Base-by-base conservation (phyloP, 768 basidiomycete genomes). In the Pulveroboletus sp. region DNA sequence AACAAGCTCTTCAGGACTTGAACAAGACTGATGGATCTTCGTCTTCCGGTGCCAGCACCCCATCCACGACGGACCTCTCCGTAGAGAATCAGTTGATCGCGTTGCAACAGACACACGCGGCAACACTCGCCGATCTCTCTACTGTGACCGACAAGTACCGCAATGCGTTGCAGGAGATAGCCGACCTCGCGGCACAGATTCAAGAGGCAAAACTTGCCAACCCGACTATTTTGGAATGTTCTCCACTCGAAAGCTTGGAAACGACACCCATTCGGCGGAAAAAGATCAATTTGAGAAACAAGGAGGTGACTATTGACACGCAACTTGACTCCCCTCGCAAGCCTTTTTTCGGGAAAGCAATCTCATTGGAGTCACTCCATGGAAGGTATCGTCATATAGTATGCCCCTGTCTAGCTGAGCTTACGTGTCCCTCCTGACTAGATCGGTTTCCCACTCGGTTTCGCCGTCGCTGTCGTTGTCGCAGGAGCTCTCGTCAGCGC, bases 391-490 rank as follows among this genome's bases (percentile, higher is more conserved):
- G 62, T 48, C 44, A 46, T 32, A 23, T 47, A 23, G 37, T 37
- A 50, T 58, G 34, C 43, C 46, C 31, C 23, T 43, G 9, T 17
- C 11, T 19, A 10, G 6, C 16, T 8, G 17, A 50, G 14, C 54
- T 65, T 43, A 65, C 21, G 1, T 12, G 17, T 49, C 42, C 42
- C 50, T 11, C 51, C 48, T 54, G 47, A 44, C 37, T 58, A 90
- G 89, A 80, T 92, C 91, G 82, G 82, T 85, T 57, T 91, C 89
- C 74, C 90, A 90, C 73, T 93, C 93, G 69, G 83, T 85, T 75
- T 91, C 90, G 79, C 84, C 94, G 72, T 94, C 93, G 68, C 82
- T 85, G 76, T 95, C 94, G 78, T 84, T 95, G 60, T 94, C 94
- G 75, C 94, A 97, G 93, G 93, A 91, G 79, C 80, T 92, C 57